These are phyloP conservation scores for Boletus huronensis DNA, from an alignment of 768 basidiomycete species.

Conservation along the genomic window DNA sequence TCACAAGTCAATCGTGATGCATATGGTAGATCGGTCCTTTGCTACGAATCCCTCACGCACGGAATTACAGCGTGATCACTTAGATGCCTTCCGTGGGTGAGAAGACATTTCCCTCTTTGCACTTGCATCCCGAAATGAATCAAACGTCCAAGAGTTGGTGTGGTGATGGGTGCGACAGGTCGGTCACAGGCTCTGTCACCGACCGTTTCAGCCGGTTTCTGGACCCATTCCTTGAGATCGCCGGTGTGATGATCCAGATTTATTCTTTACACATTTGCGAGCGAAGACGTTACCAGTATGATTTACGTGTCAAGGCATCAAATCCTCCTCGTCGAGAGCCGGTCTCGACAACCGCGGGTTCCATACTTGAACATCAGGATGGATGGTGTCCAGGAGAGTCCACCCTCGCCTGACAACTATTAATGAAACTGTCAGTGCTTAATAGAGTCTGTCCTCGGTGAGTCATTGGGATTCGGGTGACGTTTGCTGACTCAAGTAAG, in stretches of 20 bases:
- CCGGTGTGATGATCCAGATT: not conserved
- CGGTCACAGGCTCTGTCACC: slow-evolving; percentile 1
- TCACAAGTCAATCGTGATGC: slow-evolving; percentile 14
- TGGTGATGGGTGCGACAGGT: slow-evolving; percentile 1
- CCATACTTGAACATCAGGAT: not conserved
- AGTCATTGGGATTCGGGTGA: slow-evolving; percentile 18
- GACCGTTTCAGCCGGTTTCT: not conserved
- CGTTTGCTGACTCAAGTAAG: slow-evolving; percentile 5
- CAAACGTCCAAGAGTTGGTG: slow-evolving; percentile 2
- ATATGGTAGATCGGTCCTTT: slow-evolving; percentile 11
- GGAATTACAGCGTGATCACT: slow-evolving; percentile 15
- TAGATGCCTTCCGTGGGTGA: slow-evolving; percentile 9
- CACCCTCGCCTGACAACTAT: slow-evolving; percentile 1
- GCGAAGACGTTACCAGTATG: not conserved
- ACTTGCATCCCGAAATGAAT: slow-evolving; percentile 8
- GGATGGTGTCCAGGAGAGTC: not conserved
- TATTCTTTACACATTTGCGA: not conserved
- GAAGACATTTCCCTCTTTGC: slow-evolving; percentile 3
- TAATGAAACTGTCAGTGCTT: slow-evolving; percentile 1
- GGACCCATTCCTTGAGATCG: not conserved
- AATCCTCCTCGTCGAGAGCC: not conserved
- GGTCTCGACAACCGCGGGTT: slow-evolving; percentile 13
- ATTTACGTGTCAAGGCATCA: slow-evolving; percentile 6
- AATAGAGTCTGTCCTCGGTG: slow-evolving; percentile 11
- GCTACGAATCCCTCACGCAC: slow-evolving; percentile 5